Base-by-base conservation (phyloP, 805 yeast species). In the Saccharomycopsis lassenensis region DNA sequence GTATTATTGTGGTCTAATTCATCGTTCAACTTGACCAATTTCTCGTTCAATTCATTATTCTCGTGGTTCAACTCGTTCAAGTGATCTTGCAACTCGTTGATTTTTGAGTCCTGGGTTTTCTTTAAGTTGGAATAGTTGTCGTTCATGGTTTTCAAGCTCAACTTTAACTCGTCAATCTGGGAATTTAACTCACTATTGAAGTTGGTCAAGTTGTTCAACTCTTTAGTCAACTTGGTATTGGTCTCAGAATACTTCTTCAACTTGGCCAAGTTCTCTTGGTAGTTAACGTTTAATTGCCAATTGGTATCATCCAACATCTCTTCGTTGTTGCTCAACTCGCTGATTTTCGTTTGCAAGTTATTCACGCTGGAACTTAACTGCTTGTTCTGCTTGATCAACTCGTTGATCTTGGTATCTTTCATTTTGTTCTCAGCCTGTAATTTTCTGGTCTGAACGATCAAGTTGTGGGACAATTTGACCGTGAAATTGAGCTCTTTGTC, bases 381-480 rank as follows among this genome's bases (percentile, higher is more conserved):
- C 4, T 29, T 14, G 27, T 35, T 35, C 25, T 35, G 33, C n/a
- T 28, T 31, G 8, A 5, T n/a, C 16, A 41, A 31, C 8, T 41
- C 44, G 12, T 29, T 14, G n/a, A 40, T 32, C 25, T 45, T 40
- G 10, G 28, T 29, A 12, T 43, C 36, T 16, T 65, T 61, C 44
- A 56, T 58, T 36, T 64, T 64, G 51, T 71, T 75, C 40, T 78
- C 84, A 18, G 80, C 76, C 37, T 73, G 77, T 38, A 81, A 61
- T 43, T 78, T 65, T 46, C 87, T 69, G 48, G 86, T 79, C 52
- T 82, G 85, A 29, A 68, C 59, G 12, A 81, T 62, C 44, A 81
- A 58, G 39, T 77, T 78, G 48, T 81, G 89, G 56, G 84, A 76
- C 38, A 81, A 55, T 3, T 81, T 84, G 40, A 79, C 79, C 11